Conservation (phyloP, 495 filamentous ascomycete genomes). For the Terfezia boudieri region DNA sequence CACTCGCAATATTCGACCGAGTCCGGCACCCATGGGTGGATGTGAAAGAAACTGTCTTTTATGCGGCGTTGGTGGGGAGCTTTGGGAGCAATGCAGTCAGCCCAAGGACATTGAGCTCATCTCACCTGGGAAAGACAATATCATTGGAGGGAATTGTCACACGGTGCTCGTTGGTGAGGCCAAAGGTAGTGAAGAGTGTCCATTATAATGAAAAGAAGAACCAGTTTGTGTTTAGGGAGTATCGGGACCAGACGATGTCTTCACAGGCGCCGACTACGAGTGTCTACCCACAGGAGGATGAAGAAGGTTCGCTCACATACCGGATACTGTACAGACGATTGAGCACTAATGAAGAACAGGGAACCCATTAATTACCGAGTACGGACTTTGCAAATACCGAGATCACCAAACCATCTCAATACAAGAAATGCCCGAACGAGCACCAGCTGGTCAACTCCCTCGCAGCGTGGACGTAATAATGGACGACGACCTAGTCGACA, state of each 20-base stretch:
- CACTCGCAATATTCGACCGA: conserved; percentile 30
- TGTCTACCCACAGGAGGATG: conserved; percentile 89
- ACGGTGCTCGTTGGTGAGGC: conserved; percentile 79
- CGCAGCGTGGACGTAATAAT: conserved; percentile 93
- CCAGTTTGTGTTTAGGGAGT: conserved; percentile 64
- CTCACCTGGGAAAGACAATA: conserved; percentile 83
- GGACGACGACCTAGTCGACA: conserved; percentile 91
- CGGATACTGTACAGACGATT: too few species aligned
- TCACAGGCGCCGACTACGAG: conserved; percentile 68
- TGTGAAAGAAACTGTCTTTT: conserved; percentile 42
- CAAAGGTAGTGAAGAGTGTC: conserved; percentile 93
- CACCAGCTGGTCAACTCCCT: conserved; percentile 86
- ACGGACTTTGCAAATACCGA: conserved; percentile 82
- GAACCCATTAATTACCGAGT: conserved; percentile 69
- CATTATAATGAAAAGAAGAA: conserved; percentile 75
- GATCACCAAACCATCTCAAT: conserved; percentile 97
- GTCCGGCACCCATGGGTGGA: conserved; percentile 4
- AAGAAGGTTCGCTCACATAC: conserved; percentile 26
- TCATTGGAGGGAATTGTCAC: conserved; percentile 97
- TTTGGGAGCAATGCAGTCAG: conserved; percentile 93
- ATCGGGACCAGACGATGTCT: conserved; percentile 89
- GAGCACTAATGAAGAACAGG: conserved; percentile 13
- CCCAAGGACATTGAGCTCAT: conserved; percentile 70
- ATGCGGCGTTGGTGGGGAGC: conserved; percentile 82
- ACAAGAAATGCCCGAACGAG: conserved; percentile 97